Evolutionary conservation across 192 early-diverging fungal species (phyloP), one percentile per base, ranked within the genome.

Genomic region (Geosiphon pyriformis): DNA sequence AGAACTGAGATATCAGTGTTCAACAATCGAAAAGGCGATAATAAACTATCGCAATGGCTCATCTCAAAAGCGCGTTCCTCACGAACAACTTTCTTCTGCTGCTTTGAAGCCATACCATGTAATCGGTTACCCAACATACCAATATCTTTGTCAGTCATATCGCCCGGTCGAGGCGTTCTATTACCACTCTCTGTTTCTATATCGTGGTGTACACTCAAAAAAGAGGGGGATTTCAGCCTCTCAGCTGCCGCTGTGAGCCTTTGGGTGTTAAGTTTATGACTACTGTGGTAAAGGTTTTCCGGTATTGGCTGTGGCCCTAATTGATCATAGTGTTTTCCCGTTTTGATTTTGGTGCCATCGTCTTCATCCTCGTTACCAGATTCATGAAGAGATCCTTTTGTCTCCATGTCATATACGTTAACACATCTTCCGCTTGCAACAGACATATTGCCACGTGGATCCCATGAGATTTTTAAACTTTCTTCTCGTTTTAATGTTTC

Each of bases 1-100:
- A 81, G 73, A 6, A 88, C 83, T 2, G 92, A 87, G 48, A 96
- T 86, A 72, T 98, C 95, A 20, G 70, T 63, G 30, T 78, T 67
- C 33, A 74, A 47, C 26, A 58, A 33, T 15, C n/a, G 2, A 3
- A 23, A 15, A 58, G 27, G 8, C 30, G 32, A 58, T 10, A 22
- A 29, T n/a, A n/a, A n/a, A n/a, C n/a, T n/a, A 55, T 55, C 27
- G n/a, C 10, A 6, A 55, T 55, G 20, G 4, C 22, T 4, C 6
- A 8, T 22, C 4, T 55, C 46, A 75, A 52, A 10, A 71, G 15
- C 6, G 66, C 59, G 53, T 67, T 66, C 29, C 63, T 46, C 2
- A 70, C 54, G 3, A 59, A 47, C 48, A 53, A 20, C 15, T 42
- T 42, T 42, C 6, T 42, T 15, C 37, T 42, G 37, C 37, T 42